Percentiles rank a stretch among this genome's conserved stretches.
Evolutionary conservation across 2,329 filamentous ascomycete species (phyloP).

Genomic region (Metarhizium rileyi): DNA sequence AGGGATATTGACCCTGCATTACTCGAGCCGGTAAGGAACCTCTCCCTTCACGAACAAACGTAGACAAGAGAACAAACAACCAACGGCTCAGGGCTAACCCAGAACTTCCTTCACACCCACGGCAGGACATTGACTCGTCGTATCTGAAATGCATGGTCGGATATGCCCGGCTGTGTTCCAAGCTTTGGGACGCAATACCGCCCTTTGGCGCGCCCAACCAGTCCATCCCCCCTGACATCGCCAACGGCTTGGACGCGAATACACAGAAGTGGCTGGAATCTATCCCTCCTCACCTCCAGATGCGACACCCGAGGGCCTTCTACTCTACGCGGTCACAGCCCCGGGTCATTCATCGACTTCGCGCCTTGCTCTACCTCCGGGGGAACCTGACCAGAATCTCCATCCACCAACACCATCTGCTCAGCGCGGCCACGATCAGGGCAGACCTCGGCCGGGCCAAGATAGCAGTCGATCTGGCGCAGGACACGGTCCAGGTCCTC

Average conservation of each 20-base stretch:
- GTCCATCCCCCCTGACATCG: slow-evolving; percentile 27
- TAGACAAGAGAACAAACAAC: too few relatives aligned
- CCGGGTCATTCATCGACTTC: slow-evolving; percentile 28
- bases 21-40: slow-evolving; percentile 28
- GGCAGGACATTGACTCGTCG: slow-evolving; percentile 22
- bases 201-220: slow-evolving; percentile 24
- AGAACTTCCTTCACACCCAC: too few relatives aligned
- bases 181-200: slow-evolving; percentile 35
- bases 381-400: slow-evolving; percentile 33
- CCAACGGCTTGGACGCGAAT: slow-evolving; percentile 28
- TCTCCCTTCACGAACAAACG: neutral
- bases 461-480: slow-evolving; percentile 23
- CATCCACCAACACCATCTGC: slow-evolving; percentile 31
- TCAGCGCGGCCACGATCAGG: slow-evolving; percentile 25
- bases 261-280: slow-evolving; percentile 36
- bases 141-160: slow-evolving; percentile 39
- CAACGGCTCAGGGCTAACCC: neutral
- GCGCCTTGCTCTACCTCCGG: slow-evolving; percentile 31
- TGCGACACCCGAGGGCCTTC: slow-evolving; percentile 28
- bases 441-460: slow-evolving; percentile 23
- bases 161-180: slow-evolving; percentile 35
- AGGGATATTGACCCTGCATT: slow-evolving; percentile 39
- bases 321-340: slow-evolving; percentile 21
- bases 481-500: slow-evolving; percentile 14
- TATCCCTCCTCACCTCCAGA: slow-evolving; percentile 29